Evolutionary conservation across 2,329 filamentous ascomycete genomes (phyloP), one percentile per base, ranked within the genome.

Genomic region (Fusarium subtropicale): DNA sequence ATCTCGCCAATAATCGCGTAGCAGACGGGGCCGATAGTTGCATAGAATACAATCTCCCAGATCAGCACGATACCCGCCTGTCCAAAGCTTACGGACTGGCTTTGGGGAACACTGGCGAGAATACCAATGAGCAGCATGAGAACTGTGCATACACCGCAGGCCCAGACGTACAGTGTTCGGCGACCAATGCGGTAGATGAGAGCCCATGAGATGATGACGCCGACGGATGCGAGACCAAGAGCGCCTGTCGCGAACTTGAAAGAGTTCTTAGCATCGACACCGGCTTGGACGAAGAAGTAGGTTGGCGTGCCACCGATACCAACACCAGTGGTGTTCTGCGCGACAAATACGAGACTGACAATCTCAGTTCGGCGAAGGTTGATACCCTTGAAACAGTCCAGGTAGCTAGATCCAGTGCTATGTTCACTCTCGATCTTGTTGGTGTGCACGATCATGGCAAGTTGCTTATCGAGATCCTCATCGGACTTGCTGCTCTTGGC

Each of bases 391-490:
- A 87, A 86, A 59, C 82, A 84, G 64, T 86, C 83, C 7, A 73
- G 52, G 58, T 85, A 85, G 3, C 72, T 78, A 5, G 78, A 78
- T 0, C 82, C 83, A 0, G 72, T 66, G 6, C 75, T 76, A 41
- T 80, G 72, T 38, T 79, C 75, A 53, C 79, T 77, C 64, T 86
- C 84, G 1, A 84, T 73, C 57, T 81, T 77, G 59, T 81, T 78
- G 3, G 82, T 84, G 46, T 82, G 78, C 7, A 92, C 87, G 87
- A 97, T 97, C 90, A 95, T 94, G 54, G 80, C 75, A 66, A 84
- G 78, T 36, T 79, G 76, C 28, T 78, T 77, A 1, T 70, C 38
- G 10, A 66, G 60, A 76, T 74, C 45, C 60, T 88, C 64, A 89
- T 87, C 59, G 0, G 60, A 39, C 16, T 64, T 64, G 0, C 15